phyloP scores from a whole-genome alignment of 116 monocot genomes.

The Zostera marina region DNA sequence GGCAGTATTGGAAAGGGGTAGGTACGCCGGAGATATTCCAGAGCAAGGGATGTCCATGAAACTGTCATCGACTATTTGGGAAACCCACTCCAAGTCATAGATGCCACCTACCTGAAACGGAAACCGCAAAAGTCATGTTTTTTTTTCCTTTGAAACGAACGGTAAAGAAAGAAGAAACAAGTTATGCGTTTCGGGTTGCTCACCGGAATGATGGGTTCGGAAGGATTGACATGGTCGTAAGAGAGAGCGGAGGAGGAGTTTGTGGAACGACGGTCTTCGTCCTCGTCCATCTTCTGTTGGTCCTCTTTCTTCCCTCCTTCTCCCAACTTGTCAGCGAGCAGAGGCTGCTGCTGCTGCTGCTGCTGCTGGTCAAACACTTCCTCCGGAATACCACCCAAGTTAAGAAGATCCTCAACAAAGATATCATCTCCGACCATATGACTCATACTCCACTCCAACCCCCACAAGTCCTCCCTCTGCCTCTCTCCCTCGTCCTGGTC shows the following conservation, averaged over 20 bases:
- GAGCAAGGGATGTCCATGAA: conserved; percentile 11
- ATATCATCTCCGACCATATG: conserved; percentile 8
- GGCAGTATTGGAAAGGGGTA: not conserved
- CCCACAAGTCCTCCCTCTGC: not conserved
- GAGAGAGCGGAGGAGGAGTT: conserved; percentile 8
- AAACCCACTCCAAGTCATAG: conserved; percentile 20
- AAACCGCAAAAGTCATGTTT: not conserved
- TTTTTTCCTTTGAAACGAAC: not conserved
- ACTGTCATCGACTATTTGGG: conserved; percentile 17
- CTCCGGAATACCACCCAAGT: conserved; percentile 8
- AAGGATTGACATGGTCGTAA: conserved; percentile 1
- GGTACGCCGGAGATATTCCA: conserved; percentile 5
- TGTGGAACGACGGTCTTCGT: conserved; percentile 4
- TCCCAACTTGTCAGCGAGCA: conserved; percentile 1
- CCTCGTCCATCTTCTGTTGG: not conserved
- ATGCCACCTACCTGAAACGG: conserved; percentile 11
- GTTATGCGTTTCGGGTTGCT: not conserved
- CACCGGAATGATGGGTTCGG: conserved; percentile 14
- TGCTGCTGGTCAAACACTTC: conserved; percentile 1
- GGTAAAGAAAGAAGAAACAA: not conserved
- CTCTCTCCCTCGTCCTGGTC: not conserved
- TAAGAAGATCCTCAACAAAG: conserved; percentile 14
- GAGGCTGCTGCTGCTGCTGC: conserved; percentile 5
- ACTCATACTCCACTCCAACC: not conserved
- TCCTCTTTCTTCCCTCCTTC: not conserved